Base-by-base conservation (phyloP, 805 yeast species). In the Ogataea kodamae region DNA sequence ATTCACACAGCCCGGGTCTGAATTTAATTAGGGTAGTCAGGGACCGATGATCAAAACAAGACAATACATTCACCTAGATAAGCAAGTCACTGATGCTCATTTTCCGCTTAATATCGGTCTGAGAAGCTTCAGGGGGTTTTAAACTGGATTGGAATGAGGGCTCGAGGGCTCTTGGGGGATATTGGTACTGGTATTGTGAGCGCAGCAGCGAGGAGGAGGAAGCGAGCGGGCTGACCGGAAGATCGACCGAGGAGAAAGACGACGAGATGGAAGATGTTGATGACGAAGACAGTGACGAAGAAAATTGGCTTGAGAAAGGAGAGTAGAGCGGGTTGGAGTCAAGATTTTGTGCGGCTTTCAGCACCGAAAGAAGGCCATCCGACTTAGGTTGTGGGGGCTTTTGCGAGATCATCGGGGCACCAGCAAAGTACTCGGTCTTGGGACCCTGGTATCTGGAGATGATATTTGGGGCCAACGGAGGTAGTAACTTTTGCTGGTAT, bases 71-170 rank as follows among this genome's bases (percentile, higher is more conserved):
- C 10, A 20, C 32, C 24, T 32, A 40, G 17, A 38, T 32, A 27
- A 48, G 36, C 33, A 48, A 21, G 25, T 46, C 53, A 30, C 44
- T 36, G 35, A 49, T 49, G 24, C 53, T 49, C 53, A 49, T 49
- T 32, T 41, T 46, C 12, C 48, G 45, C 29, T 44, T 46, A 33
- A 46, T 46, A 17, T 45, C 43, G 12, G 30, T 27, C 15, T 32
- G 37, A 9, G 41, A 32, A 13, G 43, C 18, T 14, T 15, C 28
- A 2, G 30, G 39, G n/a, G 11, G 29, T 12, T 23, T 33, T 8
- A 25, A 3, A 8, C 29, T 28, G 24, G 38, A 25, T 21, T 29
- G 23, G 19, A 19, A 35, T 15, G 38, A 15, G 16, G 33, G 25
- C n/a, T 35, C 28, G 17, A 35, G 31, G 9, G 39, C 38, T 21